These are phyloP conservation scores for Magnolia officinalis DNA, from an alignment of 164 flowering plant species.

Conservation along the genomic window DNA sequence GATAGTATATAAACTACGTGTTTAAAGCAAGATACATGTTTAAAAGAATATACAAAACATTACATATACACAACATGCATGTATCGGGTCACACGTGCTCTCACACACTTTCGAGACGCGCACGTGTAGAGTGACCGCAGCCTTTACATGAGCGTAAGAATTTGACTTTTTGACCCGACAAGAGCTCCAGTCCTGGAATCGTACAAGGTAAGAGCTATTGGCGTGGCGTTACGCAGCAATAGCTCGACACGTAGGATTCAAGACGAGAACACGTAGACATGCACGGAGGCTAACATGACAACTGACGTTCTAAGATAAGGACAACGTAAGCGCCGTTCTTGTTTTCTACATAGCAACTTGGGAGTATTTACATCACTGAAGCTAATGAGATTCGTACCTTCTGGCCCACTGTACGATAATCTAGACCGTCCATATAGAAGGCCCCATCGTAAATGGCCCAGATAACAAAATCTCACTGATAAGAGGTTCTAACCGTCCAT, in stretches of 20 bases:
- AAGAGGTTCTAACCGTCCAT: too few relatives aligned
- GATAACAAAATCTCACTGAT: neutral
- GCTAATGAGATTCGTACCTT: neutral
- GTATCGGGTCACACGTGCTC: neutral
- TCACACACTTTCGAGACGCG: neutral
- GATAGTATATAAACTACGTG: too few relatives aligned
- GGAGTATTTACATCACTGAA: neutral
- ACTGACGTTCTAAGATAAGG: neutral
- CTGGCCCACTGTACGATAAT: neutral
- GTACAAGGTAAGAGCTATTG: neutral
- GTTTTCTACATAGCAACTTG: too few relatives aligned
- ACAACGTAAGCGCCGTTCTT: neutral
- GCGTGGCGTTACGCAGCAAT: neutral
- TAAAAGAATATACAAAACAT: too few relatives aligned
- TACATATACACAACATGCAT: too few relatives aligned
- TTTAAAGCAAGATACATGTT: too few relatives aligned
- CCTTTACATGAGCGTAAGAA: neutral
- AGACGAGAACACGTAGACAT: neutral
- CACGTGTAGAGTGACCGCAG: neutral
- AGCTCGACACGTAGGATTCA: neutral
- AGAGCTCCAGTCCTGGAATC: neutral
- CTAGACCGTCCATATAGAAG: neutral
- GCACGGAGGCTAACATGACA: neutral
- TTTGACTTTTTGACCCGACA: neutral
- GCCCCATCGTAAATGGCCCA: neutral